Conservation (phyloP, 2,329 filamentous ascomycete species). For the Colletotrichum spaethianum region DNA sequence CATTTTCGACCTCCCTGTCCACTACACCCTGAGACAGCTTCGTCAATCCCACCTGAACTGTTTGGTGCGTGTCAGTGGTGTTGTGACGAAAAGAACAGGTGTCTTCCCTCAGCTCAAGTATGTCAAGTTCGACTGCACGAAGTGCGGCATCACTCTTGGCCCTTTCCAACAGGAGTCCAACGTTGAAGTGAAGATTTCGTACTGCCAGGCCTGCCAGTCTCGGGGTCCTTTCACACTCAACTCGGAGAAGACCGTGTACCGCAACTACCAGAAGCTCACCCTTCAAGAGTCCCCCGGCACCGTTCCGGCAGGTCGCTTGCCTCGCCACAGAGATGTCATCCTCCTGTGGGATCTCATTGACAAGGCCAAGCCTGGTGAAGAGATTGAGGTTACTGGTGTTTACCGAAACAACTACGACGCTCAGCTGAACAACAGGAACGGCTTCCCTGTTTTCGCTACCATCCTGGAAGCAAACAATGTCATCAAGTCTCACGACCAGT, state of each 20-base stretch:
- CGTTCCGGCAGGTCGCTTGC: slow-evolving; percentile 93
- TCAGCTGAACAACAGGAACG: slow-evolving; percentile 97
- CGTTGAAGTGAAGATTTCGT: slow-evolving; percentile 95
- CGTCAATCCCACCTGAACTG: slow-evolving; percentile 97
- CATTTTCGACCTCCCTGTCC: slow-evolving; percentile 93
- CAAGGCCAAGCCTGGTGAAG: slow-evolving; percentile 95
- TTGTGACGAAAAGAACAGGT: slow-evolving; percentile 93
- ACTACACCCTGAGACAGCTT: slow-evolving; percentile 94
- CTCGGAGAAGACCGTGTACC: slow-evolving; percentile 97
- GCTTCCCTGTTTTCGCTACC: slow-evolving; percentile 97
- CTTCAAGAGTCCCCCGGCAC: slow-evolving; percentile 97
- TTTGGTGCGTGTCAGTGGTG: slow-evolving; percentile 92
- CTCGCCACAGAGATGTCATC: slow-evolving; percentile 93
- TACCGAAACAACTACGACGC: slow-evolving; percentile 99
- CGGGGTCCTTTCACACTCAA: slow-evolving; percentile 95
- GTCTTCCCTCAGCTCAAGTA: slow-evolving; percentile 99
- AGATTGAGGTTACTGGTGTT: slow-evolving; percentile 96
- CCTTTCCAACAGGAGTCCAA: slow-evolving; percentile 99
- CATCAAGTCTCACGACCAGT: slow-evolving; percentile 96
- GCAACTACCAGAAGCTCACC: slow-evolving; percentile 98
- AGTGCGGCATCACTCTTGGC: slow-evolving; percentile 91
- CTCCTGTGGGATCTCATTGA: slow-evolving; percentile 98
- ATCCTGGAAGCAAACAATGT: slow-evolving; percentile 98
- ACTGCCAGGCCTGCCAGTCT: slow-evolving; percentile 96
- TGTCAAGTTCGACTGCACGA: slow-evolving; percentile 97